phyloP scores from a whole-genome alignment of 495 filamentous ascomycete species.

The Apodospora peruviana region DNA sequence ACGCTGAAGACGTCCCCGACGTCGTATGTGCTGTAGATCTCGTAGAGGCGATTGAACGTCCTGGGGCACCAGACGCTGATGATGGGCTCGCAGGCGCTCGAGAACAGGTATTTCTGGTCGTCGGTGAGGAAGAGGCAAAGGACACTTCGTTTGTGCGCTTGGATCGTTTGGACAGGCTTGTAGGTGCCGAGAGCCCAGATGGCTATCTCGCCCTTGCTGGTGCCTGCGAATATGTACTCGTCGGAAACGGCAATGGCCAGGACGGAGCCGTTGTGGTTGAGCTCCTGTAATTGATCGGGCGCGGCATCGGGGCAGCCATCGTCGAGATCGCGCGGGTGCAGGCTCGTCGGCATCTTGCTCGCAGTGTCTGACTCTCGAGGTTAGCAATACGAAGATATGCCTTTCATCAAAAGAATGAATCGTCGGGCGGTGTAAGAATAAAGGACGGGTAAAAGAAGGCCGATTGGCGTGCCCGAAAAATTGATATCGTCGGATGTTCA shows the following conservation, averaged over 20 bases:
- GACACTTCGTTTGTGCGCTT: conserved; percentile 85
- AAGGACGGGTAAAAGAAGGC: too few relatives aligned
- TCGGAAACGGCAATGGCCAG: conserved; percentile 63
- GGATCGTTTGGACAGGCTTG: conserved; percentile 66
- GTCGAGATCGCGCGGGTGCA: conserved; percentile 26
- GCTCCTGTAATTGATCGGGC: conserved; percentile 60
- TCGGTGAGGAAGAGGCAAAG: conserved; percentile 74
- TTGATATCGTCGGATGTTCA: not conserved
- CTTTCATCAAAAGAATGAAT: too few relatives aligned
- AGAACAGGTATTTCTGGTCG: conserved; percentile 75
- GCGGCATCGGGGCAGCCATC: conserved; percentile 33
- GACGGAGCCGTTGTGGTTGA: conserved; percentile 67
- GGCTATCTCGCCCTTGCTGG: conserved; percentile 86
- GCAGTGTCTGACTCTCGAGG: conserved; percentile 1
- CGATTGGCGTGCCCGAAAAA: not conserved
- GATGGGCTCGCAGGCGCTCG: conserved; percentile 87
- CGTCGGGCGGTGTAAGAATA: too few relatives aligned
- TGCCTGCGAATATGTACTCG: conserved; percentile 72
- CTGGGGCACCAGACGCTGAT: conserved; percentile 67
- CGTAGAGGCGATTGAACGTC: conserved; percentile 56
- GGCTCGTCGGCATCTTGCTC: conserved; percentile 27
- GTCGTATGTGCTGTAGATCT: conserved; percentile 89
- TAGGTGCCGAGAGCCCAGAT: conserved; percentile 87
- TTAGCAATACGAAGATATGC: too few relatives aligned
- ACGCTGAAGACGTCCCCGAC: conserved; percentile 95